phyloP scores from a whole-genome alignment of 1,284 basidiomycete genomes.

The Boletus austroedulis region DNA sequence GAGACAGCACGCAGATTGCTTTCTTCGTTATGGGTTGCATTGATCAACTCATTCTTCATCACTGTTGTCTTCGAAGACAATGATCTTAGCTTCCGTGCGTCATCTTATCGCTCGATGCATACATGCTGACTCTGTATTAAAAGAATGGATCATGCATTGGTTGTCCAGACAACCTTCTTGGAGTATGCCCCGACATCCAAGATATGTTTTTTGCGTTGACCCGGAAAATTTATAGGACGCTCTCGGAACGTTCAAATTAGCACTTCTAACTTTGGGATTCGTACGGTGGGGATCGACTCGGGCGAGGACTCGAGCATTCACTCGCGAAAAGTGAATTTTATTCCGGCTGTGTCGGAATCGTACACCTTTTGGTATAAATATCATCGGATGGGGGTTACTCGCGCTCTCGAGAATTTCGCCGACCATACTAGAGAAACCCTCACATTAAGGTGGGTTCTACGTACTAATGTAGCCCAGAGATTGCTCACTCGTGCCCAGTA shows the following conservation, averaged over 20 bases:
- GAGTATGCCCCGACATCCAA: conserved; percentile 20
- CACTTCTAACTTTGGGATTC: conserved; percentile 39
- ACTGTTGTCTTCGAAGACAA: conserved; percentile 59
- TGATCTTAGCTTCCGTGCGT: conserved; percentile 57
- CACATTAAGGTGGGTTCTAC: conserved; percentile 20
- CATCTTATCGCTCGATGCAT: not conserved
- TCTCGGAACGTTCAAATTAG: conserved; percentile 54
- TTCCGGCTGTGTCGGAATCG: conserved; percentile 45
- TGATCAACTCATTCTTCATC: conserved; percentile 57
- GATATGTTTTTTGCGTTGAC: not conserved
- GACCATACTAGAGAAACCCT: conserved; percentile 26
- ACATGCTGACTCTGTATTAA: conserved; percentile 6
- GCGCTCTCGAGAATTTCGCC: conserved; percentile 18
- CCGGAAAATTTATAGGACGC: conserved; percentile 29
- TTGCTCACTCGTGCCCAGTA: conserved; percentile 36
- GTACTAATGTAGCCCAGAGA: not conserved
- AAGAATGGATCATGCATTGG: conserved; percentile 65
- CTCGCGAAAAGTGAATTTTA: conserved; percentile 43
- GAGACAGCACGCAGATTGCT: conserved; percentile 53
- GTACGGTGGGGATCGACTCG: conserved; percentile 38
- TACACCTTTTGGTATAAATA: conserved; percentile 51
- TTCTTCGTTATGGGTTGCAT: conserved; percentile 42
- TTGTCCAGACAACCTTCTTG: conserved; percentile 49
- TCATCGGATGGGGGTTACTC: conserved; percentile 47
- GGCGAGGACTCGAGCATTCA: conserved; percentile 29